A percentile compares a stretch with the other conserved stretches of the same genome.
Evolutionary conservation across 2,329 filamentous ascomycete genomes (phyloP).

Genomic region (Tolypocladium album): DNA sequence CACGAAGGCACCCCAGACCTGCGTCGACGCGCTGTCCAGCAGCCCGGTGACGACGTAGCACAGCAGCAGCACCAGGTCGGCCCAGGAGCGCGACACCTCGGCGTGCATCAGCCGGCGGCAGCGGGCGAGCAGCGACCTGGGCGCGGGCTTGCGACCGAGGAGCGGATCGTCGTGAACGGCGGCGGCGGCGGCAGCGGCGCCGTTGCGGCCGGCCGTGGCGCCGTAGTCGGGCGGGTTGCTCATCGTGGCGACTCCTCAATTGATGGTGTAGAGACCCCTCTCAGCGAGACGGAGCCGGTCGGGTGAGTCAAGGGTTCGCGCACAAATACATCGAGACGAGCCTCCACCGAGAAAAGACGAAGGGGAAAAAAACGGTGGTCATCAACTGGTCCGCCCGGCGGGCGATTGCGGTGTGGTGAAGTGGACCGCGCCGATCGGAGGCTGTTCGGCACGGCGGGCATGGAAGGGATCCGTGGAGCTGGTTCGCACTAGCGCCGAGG

Average conservation of each 20-base stretch:
- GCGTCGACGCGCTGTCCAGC: constrained; percentile 65
- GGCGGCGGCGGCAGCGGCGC: not conserved
- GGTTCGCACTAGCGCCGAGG: not conserved
- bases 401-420: not conserved
- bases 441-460: not conserved
- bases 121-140: constrained; percentile 10
- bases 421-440: not conserved
- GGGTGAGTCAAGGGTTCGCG: not conserved
- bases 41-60: constrained; percentile 72
- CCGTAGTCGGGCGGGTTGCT: not conserved
- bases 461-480: too few species aligned
- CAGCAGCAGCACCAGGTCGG: constrained; percentile 57
- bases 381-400: not conserved
- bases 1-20: constrained; percentile 70
- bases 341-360: not conserved
- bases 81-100: constrained; percentile 49
- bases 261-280: not conserved
- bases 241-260: not conserved
- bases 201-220: not conserved
- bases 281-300: not conserved
- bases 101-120: constrained; percentile 23
- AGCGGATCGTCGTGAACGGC: constrained; percentile 16
- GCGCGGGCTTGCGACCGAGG: constrained; percentile 9
- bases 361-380: not conserved
- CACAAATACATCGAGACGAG: not conserved